Conservation (phyloP, 2,329 filamentous ascomycete genomes). For the Cercospora berteroae region DNA sequence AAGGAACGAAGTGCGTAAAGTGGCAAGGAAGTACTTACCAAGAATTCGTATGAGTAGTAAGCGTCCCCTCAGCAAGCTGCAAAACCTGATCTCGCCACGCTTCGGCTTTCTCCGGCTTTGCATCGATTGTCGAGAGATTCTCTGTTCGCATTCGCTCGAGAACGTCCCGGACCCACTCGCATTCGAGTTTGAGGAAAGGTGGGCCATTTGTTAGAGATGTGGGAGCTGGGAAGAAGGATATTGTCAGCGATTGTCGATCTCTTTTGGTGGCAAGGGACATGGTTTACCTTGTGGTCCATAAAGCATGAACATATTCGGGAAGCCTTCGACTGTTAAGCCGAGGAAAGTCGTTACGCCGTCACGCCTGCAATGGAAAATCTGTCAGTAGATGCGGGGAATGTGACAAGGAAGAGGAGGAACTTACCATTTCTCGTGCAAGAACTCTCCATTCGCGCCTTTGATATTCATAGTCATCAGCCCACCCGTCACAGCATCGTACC, state of each 20-base stretch:
- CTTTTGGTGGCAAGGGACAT: too few species aligned
- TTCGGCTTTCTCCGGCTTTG: background rate
- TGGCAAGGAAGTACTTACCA: background rate
- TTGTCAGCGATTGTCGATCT: too few species aligned
- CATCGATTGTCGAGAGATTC: slow-evolving; percentile 31
- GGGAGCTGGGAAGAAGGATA: background rate
- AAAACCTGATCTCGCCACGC: background rate
- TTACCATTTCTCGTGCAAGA: background rate
- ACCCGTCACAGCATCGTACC: background rate
- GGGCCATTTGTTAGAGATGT: slow-evolving; percentile 49
- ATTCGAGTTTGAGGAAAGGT: slow-evolving; percentile 45
- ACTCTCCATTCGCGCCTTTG: background rate
- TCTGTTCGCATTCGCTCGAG: slow-evolving; percentile 42
- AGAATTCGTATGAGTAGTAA: background rate
- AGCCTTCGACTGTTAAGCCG: slow-evolving; percentile 34
- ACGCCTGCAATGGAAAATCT: background rate
- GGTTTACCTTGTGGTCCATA: slow-evolving; percentile 17
- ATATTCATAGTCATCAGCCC: background rate
- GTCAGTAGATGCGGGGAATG: background rate
- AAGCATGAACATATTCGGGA: slow-evolving; percentile 40
- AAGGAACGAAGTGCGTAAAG: too few species aligned
- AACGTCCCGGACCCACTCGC: slow-evolving; percentile 46
- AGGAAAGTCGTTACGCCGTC: slow-evolving; percentile 42
- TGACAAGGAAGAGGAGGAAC: background rate
- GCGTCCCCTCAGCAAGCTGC: background rate